phyloP scores from a whole-genome alignment of 176 grass and related monocot genomes.

The Triticum monococcum region DNA sequence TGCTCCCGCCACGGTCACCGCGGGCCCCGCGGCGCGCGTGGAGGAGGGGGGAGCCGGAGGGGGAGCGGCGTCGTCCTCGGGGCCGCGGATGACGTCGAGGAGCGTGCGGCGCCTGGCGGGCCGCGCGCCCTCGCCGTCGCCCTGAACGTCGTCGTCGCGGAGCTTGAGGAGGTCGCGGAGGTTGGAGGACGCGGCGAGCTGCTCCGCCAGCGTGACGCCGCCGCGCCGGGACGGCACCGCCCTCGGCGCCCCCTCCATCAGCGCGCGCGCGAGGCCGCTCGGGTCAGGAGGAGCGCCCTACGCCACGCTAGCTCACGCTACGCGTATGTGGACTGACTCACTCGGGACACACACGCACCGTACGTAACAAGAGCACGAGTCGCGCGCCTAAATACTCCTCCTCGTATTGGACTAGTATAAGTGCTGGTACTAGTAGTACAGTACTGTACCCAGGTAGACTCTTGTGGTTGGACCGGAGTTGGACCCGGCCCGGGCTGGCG shows the following conservation, averaged over 20 bases:
- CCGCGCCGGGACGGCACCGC: not conserved
- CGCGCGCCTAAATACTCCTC: not conserved
- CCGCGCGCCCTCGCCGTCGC: not conserved
- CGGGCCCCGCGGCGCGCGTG: not conserved
- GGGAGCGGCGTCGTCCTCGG: not conserved
- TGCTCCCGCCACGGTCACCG: not conserved
- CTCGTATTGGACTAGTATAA: not conserved
- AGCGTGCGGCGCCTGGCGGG: constrained; percentile 23
- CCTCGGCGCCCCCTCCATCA: constrained; percentile 38
- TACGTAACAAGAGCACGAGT: not conserved
- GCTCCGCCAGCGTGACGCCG: constrained; percentile 68
- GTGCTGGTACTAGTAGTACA: not conserved
- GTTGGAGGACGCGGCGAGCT: constrained; percentile 65
- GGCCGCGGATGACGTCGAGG: constrained; percentile 42
- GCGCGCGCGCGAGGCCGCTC: no score
- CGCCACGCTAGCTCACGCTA: not conserved
- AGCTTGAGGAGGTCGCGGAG: constrained; percentile 55
- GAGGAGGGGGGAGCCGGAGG: not conserved
- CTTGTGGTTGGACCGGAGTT: not conserved
- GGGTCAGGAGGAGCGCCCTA: not conserved
- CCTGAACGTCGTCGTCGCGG: constrained; percentile 26
- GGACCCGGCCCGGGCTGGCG: not conserved
- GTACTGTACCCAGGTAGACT: not conserved
- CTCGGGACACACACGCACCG: not conserved
- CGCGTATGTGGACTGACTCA: not conserved